Percentiles rank a stretch among this genome's conserved stretches.
These are phyloP conservation scores for Cryptococcus hybrid DNA, from an alignment of 1,284 basidiomycete genomes.

Conservation along the genomic window DNA sequence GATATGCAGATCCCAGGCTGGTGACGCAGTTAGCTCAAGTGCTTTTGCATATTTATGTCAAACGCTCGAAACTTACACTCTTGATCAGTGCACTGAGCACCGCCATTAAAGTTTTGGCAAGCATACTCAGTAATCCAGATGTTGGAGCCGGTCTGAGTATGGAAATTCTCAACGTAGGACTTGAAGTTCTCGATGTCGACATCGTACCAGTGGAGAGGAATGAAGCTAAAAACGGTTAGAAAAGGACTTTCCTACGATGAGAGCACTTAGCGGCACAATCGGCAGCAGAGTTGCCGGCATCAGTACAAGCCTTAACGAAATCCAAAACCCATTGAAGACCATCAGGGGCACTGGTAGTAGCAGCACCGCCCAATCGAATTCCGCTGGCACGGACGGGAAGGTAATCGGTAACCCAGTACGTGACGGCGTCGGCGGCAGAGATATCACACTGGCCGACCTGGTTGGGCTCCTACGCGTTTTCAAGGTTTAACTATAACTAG, in stretches of 20 bases:
- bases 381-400: slow-evolving; percentile 60
- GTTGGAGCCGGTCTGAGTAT: slow-evolving; percentile 28
- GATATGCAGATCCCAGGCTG: slow-evolving; percentile 58
- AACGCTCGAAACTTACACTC: slow-evolving; percentile 22
- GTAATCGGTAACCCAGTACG: slow-evolving; percentile 64
- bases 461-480: slow-evolving; percentile 60
- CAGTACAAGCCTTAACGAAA: slow-evolving; percentile 58
- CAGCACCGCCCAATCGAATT: slow-evolving; percentile 63
- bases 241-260: not conserved
- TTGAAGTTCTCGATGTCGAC: slow-evolving; percentile 33
- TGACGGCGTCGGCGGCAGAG: slow-evolving; percentile 54
- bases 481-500: too few species aligned
- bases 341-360: slow-evolving; percentile 61
- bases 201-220: slow-evolving; percentile 50
- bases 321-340: slow-evolving; percentile 63
- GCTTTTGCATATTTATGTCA: not conserved
- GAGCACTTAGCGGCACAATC: slow-evolving; percentile 24
- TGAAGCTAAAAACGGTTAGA: slow-evolving; percentile 24
- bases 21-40: not conserved
- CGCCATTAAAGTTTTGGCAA: slow-evolving; percentile 63
- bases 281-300: slow-evolving; percentile 17
- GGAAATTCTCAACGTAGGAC: slow-evolving; percentile 46
- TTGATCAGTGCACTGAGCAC: slow-evolving; percentile 59
- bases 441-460: slow-evolving; percentile 64
- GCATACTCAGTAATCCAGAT: slow-evolving; percentile 50